Evolutionary conservation across 495 filamentous ascomycete species (phyloP).

Genomic region (Saxophila tyrrhenica): DNA sequence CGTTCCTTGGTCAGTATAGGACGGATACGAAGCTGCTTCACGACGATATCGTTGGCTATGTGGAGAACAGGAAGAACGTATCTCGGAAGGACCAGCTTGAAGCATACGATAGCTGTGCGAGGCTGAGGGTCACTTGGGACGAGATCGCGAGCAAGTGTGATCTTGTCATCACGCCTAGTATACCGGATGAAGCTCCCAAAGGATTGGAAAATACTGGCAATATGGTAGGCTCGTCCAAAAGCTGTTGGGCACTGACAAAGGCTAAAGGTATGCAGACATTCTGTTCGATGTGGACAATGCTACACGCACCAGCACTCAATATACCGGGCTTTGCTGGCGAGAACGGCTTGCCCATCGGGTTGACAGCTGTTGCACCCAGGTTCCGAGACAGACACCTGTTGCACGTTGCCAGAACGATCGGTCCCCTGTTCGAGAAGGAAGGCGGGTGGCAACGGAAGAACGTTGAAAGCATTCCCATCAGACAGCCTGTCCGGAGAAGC

Average conservation of each 20-base stretch:
- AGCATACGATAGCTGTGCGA: slow-evolving; percentile 36
- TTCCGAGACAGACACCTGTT: slow-evolving; percentile 38
- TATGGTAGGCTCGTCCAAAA: slow-evolving; percentile 32
- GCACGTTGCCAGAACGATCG: slow-evolving; percentile 31
- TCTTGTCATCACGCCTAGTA: slow-evolving; percentile 40
- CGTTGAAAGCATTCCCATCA: neutral
- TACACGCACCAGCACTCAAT: slow-evolving; percentile 40
- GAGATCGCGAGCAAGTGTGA: slow-evolving; percentile 35
- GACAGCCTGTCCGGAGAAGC: neutral
- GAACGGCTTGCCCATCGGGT: slow-evolving; percentile 39
- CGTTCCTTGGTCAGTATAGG: slow-evolving; percentile 38
- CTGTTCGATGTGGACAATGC: slow-evolving; percentile 24
- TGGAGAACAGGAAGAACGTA: slow-evolving; percentile 33
- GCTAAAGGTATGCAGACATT: too few species aligned
- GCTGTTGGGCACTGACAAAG: too few species aligned
- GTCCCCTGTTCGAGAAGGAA: slow-evolving; percentile 32
- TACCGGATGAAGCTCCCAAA: slow-evolving; percentile 38
- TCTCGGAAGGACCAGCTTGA: slow-evolving; percentile 32
- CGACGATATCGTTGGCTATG: slow-evolving; percentile 29
- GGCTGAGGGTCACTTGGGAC: slow-evolving; percentile 37
- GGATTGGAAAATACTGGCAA: slow-evolving; percentile 36
- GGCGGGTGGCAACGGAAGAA: slow-evolving; percentile 31
- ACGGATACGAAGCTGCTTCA: slow-evolving; percentile 33
- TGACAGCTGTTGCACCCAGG: slow-evolving; percentile 35
- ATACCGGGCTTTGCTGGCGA: slow-evolving; percentile 39